A percentile compares a stretch with the other conserved stretches of the same genome.
Conservation (phyloP, 2,329 filamentous ascomycete species). For the Botrytis squamosa region DNA sequence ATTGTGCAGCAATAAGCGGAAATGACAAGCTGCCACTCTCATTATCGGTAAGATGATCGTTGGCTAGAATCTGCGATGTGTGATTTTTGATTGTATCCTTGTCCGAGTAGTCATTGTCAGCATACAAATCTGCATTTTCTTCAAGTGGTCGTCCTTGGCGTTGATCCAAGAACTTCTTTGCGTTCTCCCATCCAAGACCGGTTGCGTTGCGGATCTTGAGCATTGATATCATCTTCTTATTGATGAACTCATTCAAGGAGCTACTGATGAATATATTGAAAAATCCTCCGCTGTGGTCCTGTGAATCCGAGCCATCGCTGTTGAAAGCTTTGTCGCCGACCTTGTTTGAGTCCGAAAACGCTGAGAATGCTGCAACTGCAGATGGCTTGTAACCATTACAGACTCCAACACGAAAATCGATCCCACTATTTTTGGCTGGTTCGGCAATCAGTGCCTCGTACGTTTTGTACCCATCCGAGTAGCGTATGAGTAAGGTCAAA, state of each 20-base stretch:
- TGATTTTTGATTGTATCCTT: conserved; percentile 19
- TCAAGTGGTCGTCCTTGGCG: conserved; percentile 33
- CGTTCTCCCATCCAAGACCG: conserved; percentile 64
- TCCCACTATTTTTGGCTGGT: conserved; percentile 41
- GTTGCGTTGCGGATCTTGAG: conserved; percentile 56
- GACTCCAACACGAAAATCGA: conserved; percentile 68
- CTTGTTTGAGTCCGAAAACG: conserved; percentile 38
- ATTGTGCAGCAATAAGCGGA: conserved; percentile 66
- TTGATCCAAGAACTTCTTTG: conserved; percentile 44
- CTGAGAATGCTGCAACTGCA: conserved; percentile 41
- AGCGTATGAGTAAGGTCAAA: conserved; percentile 69
- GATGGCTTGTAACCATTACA: conserved; percentile 72
- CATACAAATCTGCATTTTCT: conserved; percentile 22
- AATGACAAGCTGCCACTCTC: conserved; percentile 45
- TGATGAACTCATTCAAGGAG: conserved; percentile 67
- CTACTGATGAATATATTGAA: conserved; percentile 67
- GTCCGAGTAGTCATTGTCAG: conserved; percentile 20
- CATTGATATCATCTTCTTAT: conserved; percentile 61
- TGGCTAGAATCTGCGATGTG: conserved; percentile 33
- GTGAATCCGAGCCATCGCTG: conserved; percentile 1
- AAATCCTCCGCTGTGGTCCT: conserved; percentile 41
- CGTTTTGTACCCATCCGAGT: conserved; percentile 58
- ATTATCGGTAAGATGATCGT: conserved; percentile 38
- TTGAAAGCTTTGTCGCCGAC: conserved; percentile 24
- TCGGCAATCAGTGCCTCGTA: conserved; percentile 53